Conservation (phyloP, 2,329 filamentous ascomycete genomes). For the Apiospora malaysiana region DNA sequence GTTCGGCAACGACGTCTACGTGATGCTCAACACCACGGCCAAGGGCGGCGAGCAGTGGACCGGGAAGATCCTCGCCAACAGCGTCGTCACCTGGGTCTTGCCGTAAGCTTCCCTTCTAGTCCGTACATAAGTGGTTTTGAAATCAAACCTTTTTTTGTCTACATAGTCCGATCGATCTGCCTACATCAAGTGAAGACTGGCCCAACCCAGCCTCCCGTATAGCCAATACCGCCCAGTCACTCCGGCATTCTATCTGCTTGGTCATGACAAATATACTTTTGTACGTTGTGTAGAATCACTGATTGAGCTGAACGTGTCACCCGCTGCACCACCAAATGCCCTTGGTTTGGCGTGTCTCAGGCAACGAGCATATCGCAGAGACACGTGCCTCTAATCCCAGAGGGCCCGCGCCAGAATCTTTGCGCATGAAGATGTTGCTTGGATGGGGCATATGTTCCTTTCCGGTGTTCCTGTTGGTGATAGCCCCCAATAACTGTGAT, state of each 20-base stretch:
- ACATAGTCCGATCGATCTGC: not conserved
- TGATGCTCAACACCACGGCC: constrained; percentile 42
- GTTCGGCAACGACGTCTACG: constrained; percentile 51
- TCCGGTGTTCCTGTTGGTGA: too few species aligned
- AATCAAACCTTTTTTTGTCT: not conserved
- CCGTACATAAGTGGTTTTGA: constrained; percentile 9
- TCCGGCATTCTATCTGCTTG: not conserved
- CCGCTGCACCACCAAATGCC: too few species aligned
- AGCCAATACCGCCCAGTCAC: too few species aligned
- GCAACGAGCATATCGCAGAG: too few species aligned
- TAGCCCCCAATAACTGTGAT: too few species aligned
- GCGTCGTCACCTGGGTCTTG: constrained; percentile 48
- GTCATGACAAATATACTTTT: not conserved
- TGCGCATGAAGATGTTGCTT: too few species aligned
- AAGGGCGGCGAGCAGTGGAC: constrained; percentile 47
- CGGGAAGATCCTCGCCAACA: constrained; percentile 41
- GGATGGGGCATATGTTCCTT: too few species aligned
- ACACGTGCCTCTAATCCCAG: too few species aligned
- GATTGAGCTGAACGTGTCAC: too few species aligned
- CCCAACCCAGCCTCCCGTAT: too few species aligned
- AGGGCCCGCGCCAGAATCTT: too few species aligned
- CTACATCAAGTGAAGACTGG: not conserved
- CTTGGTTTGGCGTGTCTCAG: too few species aligned
- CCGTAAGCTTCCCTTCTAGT: constrained; percentile 29
- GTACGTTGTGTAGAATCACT: not conserved